Evolutionary conservation across 2,329 filamentous ascomycete species (phyloP).

Genomic region (Pseudogymnoascus sp.): DNA sequence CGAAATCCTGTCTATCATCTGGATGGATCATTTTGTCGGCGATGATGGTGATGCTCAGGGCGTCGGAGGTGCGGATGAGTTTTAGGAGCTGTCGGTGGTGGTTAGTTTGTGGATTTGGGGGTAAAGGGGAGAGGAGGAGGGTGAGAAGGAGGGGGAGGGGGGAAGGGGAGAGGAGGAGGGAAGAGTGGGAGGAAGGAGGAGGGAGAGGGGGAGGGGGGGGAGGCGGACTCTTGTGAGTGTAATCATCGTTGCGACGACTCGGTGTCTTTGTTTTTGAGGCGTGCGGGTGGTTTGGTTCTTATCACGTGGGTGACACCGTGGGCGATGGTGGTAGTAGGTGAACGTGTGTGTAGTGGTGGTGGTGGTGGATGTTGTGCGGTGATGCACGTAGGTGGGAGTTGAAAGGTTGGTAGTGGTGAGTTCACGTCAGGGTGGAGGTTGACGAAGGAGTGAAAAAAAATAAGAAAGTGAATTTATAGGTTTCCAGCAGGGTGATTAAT

Average conservation of each 20-base stretch:
- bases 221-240: no score
- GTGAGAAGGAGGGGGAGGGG: not conserved
- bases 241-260: no score
- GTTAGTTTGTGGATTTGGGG: not conserved
- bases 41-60: not conserved
- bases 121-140: not conserved
- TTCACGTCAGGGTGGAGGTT: not conserved
- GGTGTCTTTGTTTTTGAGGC: no score
- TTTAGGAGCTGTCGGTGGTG: not conserved
- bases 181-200: no score
- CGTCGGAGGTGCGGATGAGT: not conserved
- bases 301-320: no score
- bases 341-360: no score
- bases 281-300: no score
- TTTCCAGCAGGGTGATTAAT: not conserved
- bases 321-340: no score
- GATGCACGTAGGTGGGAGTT: no score
- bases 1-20: not conserved
- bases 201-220: no score
- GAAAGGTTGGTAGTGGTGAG: not conserved
- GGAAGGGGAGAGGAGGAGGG: no score
- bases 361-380: no score
- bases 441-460: not conserved
- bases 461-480: not conserved
- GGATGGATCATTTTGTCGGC: not conserved